Conservation (phyloP, 2,329 filamentous ascomycete genomes). For the Aspergillus sp. region DNA sequence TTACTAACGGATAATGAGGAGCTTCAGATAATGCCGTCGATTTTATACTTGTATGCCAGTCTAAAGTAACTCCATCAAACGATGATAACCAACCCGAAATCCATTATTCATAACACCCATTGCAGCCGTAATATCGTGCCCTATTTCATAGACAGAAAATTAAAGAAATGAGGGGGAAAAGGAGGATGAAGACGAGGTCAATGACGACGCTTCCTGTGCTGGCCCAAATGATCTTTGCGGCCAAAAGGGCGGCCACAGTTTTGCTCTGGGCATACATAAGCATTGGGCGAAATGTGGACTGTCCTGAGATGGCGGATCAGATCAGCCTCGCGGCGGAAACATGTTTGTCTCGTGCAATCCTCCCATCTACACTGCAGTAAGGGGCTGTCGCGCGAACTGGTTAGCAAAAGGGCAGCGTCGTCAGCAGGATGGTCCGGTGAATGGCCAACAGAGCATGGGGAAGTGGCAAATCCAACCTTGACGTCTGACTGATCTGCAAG, state of each 20-base stretch:
- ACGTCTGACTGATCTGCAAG: too few species aligned
- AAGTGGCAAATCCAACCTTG: not conserved
- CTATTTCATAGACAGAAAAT: accelerated
- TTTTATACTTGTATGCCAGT: too few species aligned
- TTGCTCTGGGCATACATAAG: not conserved
- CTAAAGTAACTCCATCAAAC: too few species aligned
- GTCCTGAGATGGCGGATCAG: not conserved
- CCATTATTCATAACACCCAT: too few species aligned
- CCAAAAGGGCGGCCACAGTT: not conserved
- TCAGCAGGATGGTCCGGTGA: not conserved
- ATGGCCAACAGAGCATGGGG: not conserved
- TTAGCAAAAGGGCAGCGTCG: too few species aligned
- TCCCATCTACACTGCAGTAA: not conserved
- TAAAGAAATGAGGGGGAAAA: too few species aligned
- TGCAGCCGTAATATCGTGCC: too few species aligned
- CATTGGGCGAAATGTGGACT: not conserved
- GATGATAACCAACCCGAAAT: too few species aligned
- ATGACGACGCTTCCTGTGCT: not conserved
- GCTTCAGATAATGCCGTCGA: too few species aligned
- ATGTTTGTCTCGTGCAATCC: not conserved
- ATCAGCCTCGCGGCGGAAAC: not conserved
- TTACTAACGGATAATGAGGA: too few species aligned
- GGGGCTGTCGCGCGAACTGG: not conserved
- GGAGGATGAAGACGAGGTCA: not conserved
- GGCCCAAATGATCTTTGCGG: not conserved